A percentile compares a stretch with the other conserved stretches of the same genome.
phyloP scores from a whole-genome alignment of 257 asterid species.

The Solanum etuberosum region DNA sequence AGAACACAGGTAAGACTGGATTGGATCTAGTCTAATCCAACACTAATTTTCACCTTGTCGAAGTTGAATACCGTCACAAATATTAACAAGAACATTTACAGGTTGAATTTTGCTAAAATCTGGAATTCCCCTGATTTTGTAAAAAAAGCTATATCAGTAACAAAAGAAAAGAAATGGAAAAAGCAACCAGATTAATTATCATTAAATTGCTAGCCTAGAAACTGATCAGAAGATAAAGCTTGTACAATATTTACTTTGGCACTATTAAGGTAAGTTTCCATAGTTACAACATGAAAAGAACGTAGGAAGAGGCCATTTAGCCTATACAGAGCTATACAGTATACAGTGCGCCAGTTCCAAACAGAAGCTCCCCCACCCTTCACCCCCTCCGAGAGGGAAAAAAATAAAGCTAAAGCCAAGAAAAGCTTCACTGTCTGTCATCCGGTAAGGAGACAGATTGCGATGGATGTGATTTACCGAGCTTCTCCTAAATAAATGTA shows the following conservation, averaged over 20 bases:
- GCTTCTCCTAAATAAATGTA: background rate
- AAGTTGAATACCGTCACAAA: background rate
- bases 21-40: background rate
- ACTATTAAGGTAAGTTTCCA: background rate
- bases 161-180: background rate
- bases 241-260: background rate
- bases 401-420: background rate
- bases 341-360: background rate
- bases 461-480: background rate
- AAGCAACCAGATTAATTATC: background rate
- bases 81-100: background rate
- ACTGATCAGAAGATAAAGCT: background rate
- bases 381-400: background rate
- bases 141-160: background rate
- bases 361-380: background rate
- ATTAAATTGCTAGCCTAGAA: background rate
- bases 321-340: background rate
- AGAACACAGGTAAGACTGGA: background rate
- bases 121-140: background rate
- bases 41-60: background rate
- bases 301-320: background rate
- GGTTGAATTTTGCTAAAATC: background rate
- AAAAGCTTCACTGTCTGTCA: background rate
- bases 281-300: background rate
- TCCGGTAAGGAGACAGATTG: background rate